Percentiles rank a stretch among this genome's conserved stretches.
phyloP scores from a whole-genome alignment of 2,329 filamentous ascomycete species.

The Cercospora canescens region DNA sequence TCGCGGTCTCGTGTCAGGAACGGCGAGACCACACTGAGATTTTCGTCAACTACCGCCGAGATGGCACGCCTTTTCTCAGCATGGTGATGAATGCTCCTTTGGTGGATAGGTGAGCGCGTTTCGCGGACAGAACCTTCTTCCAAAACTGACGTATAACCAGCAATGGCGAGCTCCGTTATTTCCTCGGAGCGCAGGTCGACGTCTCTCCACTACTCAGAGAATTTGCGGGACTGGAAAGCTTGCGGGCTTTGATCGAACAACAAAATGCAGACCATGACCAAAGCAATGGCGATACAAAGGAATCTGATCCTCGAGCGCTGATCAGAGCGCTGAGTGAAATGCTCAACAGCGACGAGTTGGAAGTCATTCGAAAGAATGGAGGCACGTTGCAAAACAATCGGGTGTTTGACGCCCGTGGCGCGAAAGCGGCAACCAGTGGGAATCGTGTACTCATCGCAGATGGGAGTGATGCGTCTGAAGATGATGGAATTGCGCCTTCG shows the following conservation, averaged over 20 bases:
- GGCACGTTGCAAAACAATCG: conserved; percentile 12
- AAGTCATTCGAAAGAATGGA: conserved; percentile 12
- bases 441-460: conserved; percentile 17
- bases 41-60: conserved; percentile 70
- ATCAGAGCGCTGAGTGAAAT: conserved; percentile 20
- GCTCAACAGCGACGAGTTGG: conserved; percentile 13
- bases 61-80: conserved; percentile 75
- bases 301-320: conserved; percentile 20
- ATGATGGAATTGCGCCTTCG: neutral
- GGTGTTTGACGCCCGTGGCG: neutral
- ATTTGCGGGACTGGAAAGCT: conserved; percentile 63
- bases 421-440: neutral
- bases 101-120: conserved; percentile 39
- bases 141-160: conserved; percentile 42
- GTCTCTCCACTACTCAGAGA: conserved; percentile 68
- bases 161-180: conserved; percentile 66
- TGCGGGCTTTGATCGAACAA: conserved; percentile 35
- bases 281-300: conserved; percentile 46
- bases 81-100: conserved; percentile 57
- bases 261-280: neutral
- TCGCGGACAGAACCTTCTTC: neutral
- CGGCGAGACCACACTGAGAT: conserved; percentile 71
- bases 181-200: conserved; percentile 71
- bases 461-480: conserved; percentile 9
- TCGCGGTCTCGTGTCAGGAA: conserved; percentile 48